Base-by-base conservation (phyloP, 2,329 filamentous ascomycete species). In the Fusarium bulbicola region DNA sequence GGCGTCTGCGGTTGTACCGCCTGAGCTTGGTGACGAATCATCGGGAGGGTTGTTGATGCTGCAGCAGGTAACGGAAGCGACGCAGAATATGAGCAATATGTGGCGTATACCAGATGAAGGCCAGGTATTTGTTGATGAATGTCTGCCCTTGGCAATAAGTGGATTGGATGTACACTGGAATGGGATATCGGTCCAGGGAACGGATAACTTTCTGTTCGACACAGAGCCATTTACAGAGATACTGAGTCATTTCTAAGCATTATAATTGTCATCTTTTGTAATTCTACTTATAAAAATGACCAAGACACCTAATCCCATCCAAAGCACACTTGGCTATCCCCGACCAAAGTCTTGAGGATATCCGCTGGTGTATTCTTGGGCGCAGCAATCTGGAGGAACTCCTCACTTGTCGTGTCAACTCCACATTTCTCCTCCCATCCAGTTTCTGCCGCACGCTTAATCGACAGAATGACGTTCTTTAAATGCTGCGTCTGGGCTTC, bases 201-300 rank as follows among this genome's bases (percentile, higher is more conserved):
- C 60, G 3, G 60, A 63, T 11, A 63, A 40, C 11, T 60, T 63
- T n/a, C n/a, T 63, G 20, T 63, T 63, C 7, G 60, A 63, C 32
- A 63, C 54, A 5, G 60, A 63, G 54, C 54, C 56, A 15, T 60
- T 63, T 3, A 43, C 40, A 1, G 54, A 63, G 15, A 60, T 63
- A 26, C 10, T 63, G 7, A 40, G 60, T 5, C 60, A 63, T 28
- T 46, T 50, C 21, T 49, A 3, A 49, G 10, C 10, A 5, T 1
- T 4, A 3, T 5, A 16, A 16, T 7, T 21, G 21, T 30, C 11
- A 0, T 6, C 9, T 47, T 7, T 8, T 12, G 0, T 12, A 8
- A 30, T 8, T 21, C 0, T 6, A 21, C 3, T 16, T 16, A 8
- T 21, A 7, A 3, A 36, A 16, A 7, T 11, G 3, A 11, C 0